Evolutionary conservation across 805 yeast genomes (phyloP).

Genomic region (Candida corydali): DNA sequence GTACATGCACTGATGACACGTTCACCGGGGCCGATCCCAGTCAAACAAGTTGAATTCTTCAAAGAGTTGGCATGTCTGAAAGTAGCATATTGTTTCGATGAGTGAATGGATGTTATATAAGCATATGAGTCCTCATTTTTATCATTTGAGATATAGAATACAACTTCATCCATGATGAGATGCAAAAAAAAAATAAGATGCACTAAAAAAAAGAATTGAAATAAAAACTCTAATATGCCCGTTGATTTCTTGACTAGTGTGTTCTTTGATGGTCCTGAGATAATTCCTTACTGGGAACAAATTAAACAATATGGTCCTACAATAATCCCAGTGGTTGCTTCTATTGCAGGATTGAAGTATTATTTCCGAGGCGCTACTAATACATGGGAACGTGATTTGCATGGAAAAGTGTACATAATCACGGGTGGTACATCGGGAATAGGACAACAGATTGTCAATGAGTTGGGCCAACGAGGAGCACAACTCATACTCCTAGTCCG

Average conservation of each 20-base stretch:
- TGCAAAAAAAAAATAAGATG: constrained; percentile 3
- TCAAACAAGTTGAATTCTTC: constrained; percentile 41
- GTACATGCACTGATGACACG: constrained; percentile 60
- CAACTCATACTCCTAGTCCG: constrained; percentile 75
- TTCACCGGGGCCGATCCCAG: constrained; percentile 46
- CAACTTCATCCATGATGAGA: constrained; percentile 46
- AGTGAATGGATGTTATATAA: constrained; percentile 40
- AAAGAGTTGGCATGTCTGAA: constrained; percentile 52
- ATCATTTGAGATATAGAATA: constrained; percentile 41
- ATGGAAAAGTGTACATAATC: constrained; percentile 78
- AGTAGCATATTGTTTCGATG: constrained; percentile 44
- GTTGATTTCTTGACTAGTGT: constrained; percentile 72
- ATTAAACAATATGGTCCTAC: constrained; percentile 55
- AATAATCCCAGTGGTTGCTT: constrained; percentile 53
- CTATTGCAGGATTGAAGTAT: constrained; percentile 52
- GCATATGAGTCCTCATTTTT: constrained; percentile 42
- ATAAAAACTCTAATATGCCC: constrained; percentile 55
- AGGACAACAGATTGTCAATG: constrained; percentile 72
- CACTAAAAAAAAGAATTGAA: constrained; percentile 1
- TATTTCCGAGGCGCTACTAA: constrained; percentile 77
- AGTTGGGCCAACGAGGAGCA: constrained; percentile 79
- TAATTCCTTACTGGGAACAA: constrained; percentile 69
- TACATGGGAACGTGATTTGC: constrained; percentile 90
- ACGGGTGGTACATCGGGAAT: constrained; percentile 95
- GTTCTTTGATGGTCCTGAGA: constrained; percentile 65